Evolutionary conservation across 164 flowering plant genomes (phyloP).

Genomic region (Sedum album): DNA sequence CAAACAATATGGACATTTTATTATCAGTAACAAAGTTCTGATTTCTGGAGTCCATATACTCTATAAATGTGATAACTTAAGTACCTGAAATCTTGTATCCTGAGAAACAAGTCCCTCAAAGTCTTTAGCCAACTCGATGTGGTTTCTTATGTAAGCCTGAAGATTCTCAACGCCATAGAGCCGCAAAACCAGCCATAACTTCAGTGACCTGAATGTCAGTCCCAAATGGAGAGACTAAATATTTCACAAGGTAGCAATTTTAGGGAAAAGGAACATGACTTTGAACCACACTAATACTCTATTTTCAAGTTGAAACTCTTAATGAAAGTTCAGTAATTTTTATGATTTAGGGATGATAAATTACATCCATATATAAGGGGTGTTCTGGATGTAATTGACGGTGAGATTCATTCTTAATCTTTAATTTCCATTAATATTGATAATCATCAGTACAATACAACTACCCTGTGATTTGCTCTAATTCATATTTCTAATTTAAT

Average conservation of each 20-base stretch:
- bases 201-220: constrained; percentile 50
- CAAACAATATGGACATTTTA: background rate
- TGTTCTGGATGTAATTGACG: too few relatives aligned
- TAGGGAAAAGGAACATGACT: background rate
- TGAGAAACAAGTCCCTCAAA: constrained; percentile 66
- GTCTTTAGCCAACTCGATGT: constrained; percentile 55
- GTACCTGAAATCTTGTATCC: constrained; percentile 85
- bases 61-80: background rate
- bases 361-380: too few relatives aligned
- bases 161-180: constrained; percentile 80
- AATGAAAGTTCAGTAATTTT: too few relatives aligned
- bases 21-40: background rate
- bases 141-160: constrained; percentile 73
- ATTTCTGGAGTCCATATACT: background rate
- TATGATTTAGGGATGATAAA: too few relatives aligned
- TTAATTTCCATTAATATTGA: too few relatives aligned
- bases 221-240: background rate
- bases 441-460: too few relatives aligned
- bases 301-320: background rate
- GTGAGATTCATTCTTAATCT: too few relatives aligned
- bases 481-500: too few relatives aligned
- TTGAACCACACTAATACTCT: background rate
- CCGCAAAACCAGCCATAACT: constrained; percentile 89
- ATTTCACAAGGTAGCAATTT: background rate
- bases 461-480: too few relatives aligned